Evolutionary conservation across 371 early-diverging fungal species (phyloP), one percentile per base, ranked within the genome.

Genomic region (Mortierella sp.): DNA sequence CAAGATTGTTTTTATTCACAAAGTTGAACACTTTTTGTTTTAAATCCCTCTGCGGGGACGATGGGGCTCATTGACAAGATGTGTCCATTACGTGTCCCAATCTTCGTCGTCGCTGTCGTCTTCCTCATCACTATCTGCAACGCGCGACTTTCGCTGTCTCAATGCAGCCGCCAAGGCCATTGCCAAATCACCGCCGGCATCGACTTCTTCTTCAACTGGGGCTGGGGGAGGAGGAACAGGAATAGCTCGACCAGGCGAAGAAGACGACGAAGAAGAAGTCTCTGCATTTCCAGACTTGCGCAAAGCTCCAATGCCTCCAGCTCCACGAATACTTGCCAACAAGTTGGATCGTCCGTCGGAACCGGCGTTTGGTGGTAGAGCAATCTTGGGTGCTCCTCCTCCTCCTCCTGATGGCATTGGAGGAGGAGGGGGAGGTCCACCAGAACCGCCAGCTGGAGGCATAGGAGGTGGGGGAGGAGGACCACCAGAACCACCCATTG

Each of bases 391-490:
- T 28, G 50, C 56, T 2, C 65, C 54, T 19, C 48, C 48, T 39
- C 39, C 39, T 39, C 10, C 67, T 12, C 40, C 48, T 19, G 59
- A 34, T 4, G 78, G 69, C 34, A 70, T 60, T 17, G 79, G 73
- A 21, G 81, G 72, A 22, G 67, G 78, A n/a, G 81, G 79, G 22
- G 80, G 79, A 1, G 66, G 63, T 2, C 57, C 55, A 19, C 53
- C 58, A 22, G 44, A 31, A 22, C 54, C 48, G 1, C 69, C 59
- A 25, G 58, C 47, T 10, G 79, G 72, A n/a, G 81, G 80, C 2
- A 83, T 82, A 2, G 84, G 80, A 10, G 85, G 80, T 2, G 85
- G 82, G 29, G 85, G 80, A 22, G 63, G 61, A 16, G 82, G 64
- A 12, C 47, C 56, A 40, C 57, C 56, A 17, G 47, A 41, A 25